These are phyloP conservation scores for Cenchrus americanus DNA, from an alignment of 176 grass and related monocot genomes.

Conservation along the genomic window DNA sequence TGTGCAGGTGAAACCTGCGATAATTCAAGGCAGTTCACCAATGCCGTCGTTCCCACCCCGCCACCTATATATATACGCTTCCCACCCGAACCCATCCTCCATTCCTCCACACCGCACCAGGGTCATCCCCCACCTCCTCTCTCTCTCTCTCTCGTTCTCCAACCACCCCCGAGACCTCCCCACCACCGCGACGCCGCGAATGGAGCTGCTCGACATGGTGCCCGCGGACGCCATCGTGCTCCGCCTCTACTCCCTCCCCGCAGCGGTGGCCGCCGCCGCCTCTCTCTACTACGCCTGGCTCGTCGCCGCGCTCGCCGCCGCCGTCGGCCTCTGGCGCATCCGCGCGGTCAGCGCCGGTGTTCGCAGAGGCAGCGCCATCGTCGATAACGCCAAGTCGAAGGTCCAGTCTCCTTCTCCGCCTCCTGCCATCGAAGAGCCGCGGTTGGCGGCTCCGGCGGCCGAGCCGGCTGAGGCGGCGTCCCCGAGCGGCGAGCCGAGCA, in stretches of 20 bases:
- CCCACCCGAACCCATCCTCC: slow-evolving; percentile 28
- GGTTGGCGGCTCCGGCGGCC: neutral
- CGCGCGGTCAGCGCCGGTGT: slow-evolving; percentile 7
- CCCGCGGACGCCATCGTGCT: slow-evolving; percentile 51
- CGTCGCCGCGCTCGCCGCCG: slow-evolving; percentile 54
- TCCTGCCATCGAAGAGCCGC: neutral
- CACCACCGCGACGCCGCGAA: neutral
- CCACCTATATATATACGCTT: slow-evolving; percentile 40
- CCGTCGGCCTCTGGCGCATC: slow-evolving; percentile 65
- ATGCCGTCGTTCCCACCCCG: neutral
- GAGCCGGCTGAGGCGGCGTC: neutral
- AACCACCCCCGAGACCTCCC: slow-evolving; percentile 22
- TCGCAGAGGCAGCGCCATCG: neutral
- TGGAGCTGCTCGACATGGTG: slow-evolving; percentile 68
- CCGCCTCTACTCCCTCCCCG: slow-evolving; percentile 52
- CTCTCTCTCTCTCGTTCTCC: neutral
- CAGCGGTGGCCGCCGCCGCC: slow-evolving; percentile 22
- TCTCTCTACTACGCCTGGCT: slow-evolving; percentile 61
- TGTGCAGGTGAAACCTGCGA: slow-evolving; percentile 17
- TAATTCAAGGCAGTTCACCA: neutral
- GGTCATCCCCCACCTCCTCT: neutral
- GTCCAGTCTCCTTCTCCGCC: fast-evolving
- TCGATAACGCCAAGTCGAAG: neutral
- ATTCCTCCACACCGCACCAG: neutral
- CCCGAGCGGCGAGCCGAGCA: slow-evolving; percentile 18